Conservation (phyloP, 2,329 filamentous ascomycete genomes). For the Bipolaris oryzae region DNA sequence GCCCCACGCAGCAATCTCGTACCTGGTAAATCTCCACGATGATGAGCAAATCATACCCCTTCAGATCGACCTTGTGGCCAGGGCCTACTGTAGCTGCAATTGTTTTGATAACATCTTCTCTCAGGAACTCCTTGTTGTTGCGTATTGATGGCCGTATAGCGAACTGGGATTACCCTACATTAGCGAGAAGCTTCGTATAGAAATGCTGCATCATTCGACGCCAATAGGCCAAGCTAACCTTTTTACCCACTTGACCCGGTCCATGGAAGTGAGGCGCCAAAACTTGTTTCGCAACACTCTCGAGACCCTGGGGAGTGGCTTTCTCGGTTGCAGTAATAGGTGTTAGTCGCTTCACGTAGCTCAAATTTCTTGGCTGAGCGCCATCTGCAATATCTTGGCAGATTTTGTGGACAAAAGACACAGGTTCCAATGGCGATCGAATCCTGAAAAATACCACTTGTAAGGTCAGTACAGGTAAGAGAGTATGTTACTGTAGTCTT, state of each 20-base stretch:
- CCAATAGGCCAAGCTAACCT: constrained; percentile 51
- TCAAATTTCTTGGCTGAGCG: constrained; percentile 59
- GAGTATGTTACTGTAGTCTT: constrained; percentile 29
- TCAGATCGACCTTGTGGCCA: constrained; percentile 78
- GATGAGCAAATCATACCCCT: constrained; percentile 76
- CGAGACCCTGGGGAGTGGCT: constrained; percentile 71
- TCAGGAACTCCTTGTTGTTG: constrained; percentile 71
- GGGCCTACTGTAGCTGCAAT: constrained; percentile 70
- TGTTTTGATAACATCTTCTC: constrained; percentile 72
- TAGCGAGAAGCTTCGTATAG: constrained; percentile 24
- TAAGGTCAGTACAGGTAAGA: constrained; percentile 19
- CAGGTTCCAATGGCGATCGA: constrained; percentile 62
- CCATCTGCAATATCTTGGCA: constrained; percentile 62
- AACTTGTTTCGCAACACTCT: constrained; percentile 67
- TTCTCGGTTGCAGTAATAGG: constrained; percentile 66
- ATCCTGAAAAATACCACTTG: constrained; percentile 65
- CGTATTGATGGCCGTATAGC: constrained; percentile 82
- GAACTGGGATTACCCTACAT: constrained; percentile 61
- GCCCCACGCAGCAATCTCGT: constrained; percentile 47
- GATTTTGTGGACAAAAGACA: constrained; percentile 63
- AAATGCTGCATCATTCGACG: constrained; percentile 14
- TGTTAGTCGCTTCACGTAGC: constrained; percentile 65
- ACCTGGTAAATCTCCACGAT: constrained; percentile 83
- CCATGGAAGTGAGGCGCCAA: constrained; percentile 68
- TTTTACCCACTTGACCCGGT: constrained; percentile 55